phyloP scores from a whole-genome alignment of 2,329 filamentous ascomycete species.

The Botrytis tulipae region DNA sequence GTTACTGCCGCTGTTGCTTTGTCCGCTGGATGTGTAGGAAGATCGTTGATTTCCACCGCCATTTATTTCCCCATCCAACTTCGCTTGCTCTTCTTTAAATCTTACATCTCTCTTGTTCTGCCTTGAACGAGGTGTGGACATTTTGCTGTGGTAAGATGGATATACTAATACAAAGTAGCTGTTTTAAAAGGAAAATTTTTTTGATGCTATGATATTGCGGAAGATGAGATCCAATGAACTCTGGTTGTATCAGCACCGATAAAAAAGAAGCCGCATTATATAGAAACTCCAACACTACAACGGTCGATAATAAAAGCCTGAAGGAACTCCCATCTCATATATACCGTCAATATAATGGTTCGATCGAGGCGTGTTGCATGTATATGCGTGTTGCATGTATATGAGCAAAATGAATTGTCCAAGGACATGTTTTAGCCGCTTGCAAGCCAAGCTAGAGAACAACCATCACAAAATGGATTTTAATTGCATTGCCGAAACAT shows the following conservation, averaged over 20 bases:
- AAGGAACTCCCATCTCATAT: not conserved
- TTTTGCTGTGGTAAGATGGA: not conserved
- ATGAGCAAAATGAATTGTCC: not conserved
- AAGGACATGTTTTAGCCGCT: not conserved
- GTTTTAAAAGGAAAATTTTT: too few species aligned
- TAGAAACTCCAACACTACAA: not conserved
- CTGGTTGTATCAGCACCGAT: not conserved
- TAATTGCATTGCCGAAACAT: not conserved
- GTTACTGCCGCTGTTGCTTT: not conserved
- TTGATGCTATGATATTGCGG: not conserved
- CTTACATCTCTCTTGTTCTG: not conserved
- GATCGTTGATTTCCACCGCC: not conserved
- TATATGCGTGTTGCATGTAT: too few species aligned
- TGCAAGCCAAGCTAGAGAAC: not conserved
- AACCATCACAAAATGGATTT: not conserved
- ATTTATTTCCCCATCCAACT: not conserved
- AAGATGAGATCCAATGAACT: not conserved
- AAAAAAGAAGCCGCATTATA: not conserved
- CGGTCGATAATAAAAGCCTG: not conserved
- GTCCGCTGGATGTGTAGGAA: not conserved
- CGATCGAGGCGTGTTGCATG: not conserved
- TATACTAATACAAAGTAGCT: not conserved
- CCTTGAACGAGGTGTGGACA: rapidly evolving
- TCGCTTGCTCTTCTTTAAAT: not conserved
- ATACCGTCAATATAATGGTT: not conserved